These are phyloP conservation scores for Capsella bursapastoris DNA, from an alignment of 345 rosid species.

Conservation along the genomic window DNA sequence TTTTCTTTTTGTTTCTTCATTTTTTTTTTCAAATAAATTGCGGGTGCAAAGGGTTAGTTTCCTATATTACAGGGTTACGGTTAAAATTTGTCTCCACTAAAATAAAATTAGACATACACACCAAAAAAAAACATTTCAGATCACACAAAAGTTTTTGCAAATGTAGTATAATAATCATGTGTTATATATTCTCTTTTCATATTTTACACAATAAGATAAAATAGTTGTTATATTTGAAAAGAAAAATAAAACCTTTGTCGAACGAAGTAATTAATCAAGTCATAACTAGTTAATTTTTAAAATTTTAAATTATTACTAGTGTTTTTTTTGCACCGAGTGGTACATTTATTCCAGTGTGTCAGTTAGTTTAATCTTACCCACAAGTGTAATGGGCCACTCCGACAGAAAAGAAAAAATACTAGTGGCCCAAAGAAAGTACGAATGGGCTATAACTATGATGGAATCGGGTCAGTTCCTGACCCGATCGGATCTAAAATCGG, in stretches of 20 bases:
- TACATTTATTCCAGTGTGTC: background rate
- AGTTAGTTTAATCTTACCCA: background rate
- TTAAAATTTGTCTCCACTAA: conserved; percentile 16
- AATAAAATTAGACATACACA: conserved; percentile 1
- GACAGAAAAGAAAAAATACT: background rate
- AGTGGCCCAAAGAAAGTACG: background rate
- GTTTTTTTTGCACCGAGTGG: background rate
- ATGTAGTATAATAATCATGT: background rate
- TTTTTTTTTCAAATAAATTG: background rate
- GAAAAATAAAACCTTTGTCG: background rate
- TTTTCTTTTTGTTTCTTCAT: background rate
- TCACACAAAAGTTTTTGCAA: background rate
- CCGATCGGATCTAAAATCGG: conserved; percentile 28
- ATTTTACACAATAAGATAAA: too few relatives aligned
- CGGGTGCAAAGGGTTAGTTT: conserved; percentile 7
- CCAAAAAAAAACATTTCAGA: background rate
- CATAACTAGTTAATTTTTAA: background rate
- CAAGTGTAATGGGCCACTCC: conserved; percentile 1
- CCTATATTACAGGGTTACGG: conserved; percentile 40
- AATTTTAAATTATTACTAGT: too few relatives aligned
- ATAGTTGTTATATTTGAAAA: too few relatives aligned
- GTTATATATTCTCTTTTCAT: background rate
- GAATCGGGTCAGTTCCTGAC: background rate
- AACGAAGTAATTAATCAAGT: background rate
- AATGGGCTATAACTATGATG: background rate